Conservation (phyloP, 2,329 filamentous ascomycete species). For the Aspergillus vadensis region DNA sequence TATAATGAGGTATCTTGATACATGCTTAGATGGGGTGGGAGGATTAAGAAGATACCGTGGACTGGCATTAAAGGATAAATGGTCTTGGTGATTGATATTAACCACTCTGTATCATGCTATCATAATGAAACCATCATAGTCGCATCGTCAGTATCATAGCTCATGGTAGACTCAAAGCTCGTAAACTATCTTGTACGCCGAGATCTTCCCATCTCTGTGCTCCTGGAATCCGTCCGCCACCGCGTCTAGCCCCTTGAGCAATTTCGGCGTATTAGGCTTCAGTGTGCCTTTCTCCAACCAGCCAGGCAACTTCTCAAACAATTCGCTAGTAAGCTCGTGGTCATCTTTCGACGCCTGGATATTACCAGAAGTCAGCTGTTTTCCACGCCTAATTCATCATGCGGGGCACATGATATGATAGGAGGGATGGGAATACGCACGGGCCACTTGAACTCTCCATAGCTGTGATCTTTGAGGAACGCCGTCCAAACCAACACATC, state of each 20-base stretch:
- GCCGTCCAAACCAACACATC: slow-evolving; percentile 50
- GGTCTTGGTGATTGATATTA: no score
- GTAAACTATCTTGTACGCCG: slow-evolving; percentile 47
- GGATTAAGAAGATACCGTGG: no score
- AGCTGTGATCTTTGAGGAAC: slow-evolving; percentile 45
- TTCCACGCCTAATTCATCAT: no score
- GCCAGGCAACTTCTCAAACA: slow-evolving; percentile 41
- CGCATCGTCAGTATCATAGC: background rate
- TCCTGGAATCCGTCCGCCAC: slow-evolving; percentile 42
- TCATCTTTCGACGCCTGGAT: slow-evolving; percentile 38
- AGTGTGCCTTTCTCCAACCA: slow-evolving; percentile 39
- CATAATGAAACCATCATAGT: no score
- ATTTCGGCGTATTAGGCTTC: slow-evolving; percentile 37
- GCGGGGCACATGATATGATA: background rate
- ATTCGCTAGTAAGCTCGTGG: slow-evolving; percentile 39
- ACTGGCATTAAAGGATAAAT: no score
- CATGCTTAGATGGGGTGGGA: no score
- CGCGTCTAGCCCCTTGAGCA: slow-evolving; percentile 36
- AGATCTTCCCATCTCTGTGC: slow-evolving; percentile 43
- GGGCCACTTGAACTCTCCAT: slow-evolving; percentile 40
- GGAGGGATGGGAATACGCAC: slow-evolving; percentile 28
- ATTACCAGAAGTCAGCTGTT: background rate
- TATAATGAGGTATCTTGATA: no score
- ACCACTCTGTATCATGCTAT: no score
- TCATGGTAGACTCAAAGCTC: background rate